Percentiles rank a stretch among this genome's conserved stretches.
These are phyloP conservation scores for Aspergillus ruber DNA, from an alignment of 2,329 filamentous ascomycete genomes.

Conservation along the genomic window DNA sequence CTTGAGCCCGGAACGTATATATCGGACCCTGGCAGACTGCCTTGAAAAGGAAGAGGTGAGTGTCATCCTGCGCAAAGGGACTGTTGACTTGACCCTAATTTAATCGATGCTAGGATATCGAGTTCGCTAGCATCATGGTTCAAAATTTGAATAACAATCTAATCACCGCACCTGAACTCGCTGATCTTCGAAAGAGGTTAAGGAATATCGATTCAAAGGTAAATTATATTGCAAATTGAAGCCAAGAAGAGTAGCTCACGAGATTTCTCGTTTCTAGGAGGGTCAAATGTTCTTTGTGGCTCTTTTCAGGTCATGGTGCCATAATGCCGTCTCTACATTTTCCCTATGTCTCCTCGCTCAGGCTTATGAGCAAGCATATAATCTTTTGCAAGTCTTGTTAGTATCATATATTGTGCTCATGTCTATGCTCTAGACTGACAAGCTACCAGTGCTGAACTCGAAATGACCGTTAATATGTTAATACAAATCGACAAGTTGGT, in stretches of 20 bases:
- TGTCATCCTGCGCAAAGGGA: not conserved
- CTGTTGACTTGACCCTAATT: not conserved
- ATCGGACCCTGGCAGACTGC: slow-evolving; percentile 89
- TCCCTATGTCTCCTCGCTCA: slow-evolving; percentile 91
- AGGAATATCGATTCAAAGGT: slow-evolving; percentile 84
- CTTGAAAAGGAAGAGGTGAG: slow-evolving; percentile 81
- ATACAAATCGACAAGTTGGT: slow-evolving; percentile 99
- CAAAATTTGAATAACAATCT: slow-evolving; percentile 99
- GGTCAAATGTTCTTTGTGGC: slow-evolving; percentile 93
- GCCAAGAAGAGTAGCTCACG: not conserved
- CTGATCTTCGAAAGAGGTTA: slow-evolving; percentile 81
- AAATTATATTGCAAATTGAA: slow-evolving; percentile 8
- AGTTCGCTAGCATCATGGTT: slow-evolving; percentile 99
- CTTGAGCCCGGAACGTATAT: slow-evolving; percentile 89
- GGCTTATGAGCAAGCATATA: slow-evolving; percentile 96
- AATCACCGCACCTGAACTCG: slow-evolving; percentile 90
- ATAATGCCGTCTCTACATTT: slow-evolving; percentile 96
- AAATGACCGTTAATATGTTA: slow-evolving; percentile 98
- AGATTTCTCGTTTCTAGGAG: slow-evolving; percentile 49
- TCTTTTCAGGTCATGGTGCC: slow-evolving; percentile 94
- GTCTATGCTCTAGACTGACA: slow-evolving; percentile 14
- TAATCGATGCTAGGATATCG: slow-evolving; percentile 59
- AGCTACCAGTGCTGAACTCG: slow-evolving; percentile 71
- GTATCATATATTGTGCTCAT: slow-evolving; percentile 21
- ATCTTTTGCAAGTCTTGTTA: slow-evolving; percentile 90